Evolutionary conservation across 2,329 filamentous ascomycete species (phyloP).

Genomic region (Diaporthe capsici): DNA sequence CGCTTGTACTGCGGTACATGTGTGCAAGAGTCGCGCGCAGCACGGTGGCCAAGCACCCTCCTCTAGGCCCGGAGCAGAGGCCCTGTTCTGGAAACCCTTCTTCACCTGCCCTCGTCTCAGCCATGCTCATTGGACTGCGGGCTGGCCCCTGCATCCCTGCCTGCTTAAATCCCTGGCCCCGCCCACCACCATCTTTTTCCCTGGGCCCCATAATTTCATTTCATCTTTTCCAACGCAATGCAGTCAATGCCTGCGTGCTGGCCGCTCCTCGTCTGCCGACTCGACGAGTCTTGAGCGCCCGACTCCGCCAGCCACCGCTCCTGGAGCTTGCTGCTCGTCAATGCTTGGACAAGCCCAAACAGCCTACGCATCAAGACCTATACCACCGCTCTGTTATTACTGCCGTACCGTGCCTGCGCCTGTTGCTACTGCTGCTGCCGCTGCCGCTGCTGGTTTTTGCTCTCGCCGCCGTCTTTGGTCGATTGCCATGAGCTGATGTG

Average conservation of each 20-base stretch:
- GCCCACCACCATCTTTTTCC: constrained; percentile 24
- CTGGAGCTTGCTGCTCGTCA: constrained; percentile 31
- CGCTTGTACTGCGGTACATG: constrained; percentile 20
- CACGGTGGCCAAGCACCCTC: constrained; percentile 32
- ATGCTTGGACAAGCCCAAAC: constrained; percentile 39
- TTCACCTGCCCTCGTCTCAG: constrained; percentile 23
- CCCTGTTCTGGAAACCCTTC: constrained; percentile 30
- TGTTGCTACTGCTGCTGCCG: constrained; percentile 8
- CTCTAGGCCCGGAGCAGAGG: constrained; percentile 33
- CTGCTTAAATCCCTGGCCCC: constrained; percentile 31
- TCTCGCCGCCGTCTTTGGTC: background rate
- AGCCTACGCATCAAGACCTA: constrained; percentile 42
- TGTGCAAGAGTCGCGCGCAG: constrained; percentile 31
- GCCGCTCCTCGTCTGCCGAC: constrained; percentile 32
- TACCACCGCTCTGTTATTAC: constrained; percentile 35
- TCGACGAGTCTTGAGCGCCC: constrained; percentile 32
- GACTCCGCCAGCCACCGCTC: constrained; percentile 32
- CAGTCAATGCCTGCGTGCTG: constrained; percentile 33
- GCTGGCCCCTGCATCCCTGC: constrained; percentile 31
- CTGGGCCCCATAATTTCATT: constrained; percentile 33
- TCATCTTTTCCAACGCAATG: constrained; percentile 34
- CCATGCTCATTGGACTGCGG: constrained; percentile 20
- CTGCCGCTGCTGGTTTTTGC: background rate
- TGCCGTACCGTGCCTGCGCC: constrained; percentile 21
- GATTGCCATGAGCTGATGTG: constrained; percentile 42